These are phyloP conservation scores for Clathrospora elynae DNA, from an alignment of 2,329 filamentous ascomycete genomes.

Conservation along the genomic window DNA sequence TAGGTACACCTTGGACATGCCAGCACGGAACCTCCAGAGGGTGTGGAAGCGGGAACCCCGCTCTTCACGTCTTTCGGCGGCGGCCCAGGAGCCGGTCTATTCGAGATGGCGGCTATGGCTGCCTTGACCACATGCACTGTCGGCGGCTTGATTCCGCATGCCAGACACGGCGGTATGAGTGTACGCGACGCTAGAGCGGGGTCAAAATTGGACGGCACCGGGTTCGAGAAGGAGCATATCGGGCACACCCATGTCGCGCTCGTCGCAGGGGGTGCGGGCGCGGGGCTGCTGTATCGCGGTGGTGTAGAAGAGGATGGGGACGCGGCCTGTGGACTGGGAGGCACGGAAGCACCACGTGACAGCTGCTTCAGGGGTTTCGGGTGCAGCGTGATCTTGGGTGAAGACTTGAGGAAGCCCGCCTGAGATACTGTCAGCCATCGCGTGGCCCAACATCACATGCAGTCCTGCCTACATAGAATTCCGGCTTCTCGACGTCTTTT, in stretches of 20 bases:
- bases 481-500: conserved; percentile 86
- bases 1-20: conserved; percentile 89
- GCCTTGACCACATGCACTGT: conserved; percentile 84
- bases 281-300: conserved; percentile 45
- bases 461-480: conserved; percentile 61
- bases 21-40: conserved; percentile 24
- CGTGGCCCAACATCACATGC: neutral
- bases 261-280: conserved; percentile 56
- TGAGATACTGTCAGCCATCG: conserved; percentile 44
- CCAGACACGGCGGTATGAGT: conserved; percentile 81
- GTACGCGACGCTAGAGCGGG: conserved; percentile 78
- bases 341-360: conserved; percentile 57
- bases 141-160: conserved; percentile 91
- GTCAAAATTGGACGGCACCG: conserved; percentile 91
- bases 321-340: conserved; percentile 47
- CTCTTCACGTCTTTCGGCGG: conserved; percentile 46
- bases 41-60: conserved; percentile 31
- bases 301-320: conserved; percentile 36
- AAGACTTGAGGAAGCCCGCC: conserved; percentile 94
- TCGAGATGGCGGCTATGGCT: conserved; percentile 74
- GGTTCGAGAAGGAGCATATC: conserved; percentile 94
- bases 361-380: conserved; percentile 77
- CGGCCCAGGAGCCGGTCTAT: conserved; percentile 51
- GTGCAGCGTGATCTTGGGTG: conserved; percentile 86
- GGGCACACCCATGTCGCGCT: conserved; percentile 91